Evolutionary conservation across 1,284 basidiomycete genomes (phyloP).

Genomic region (Trichosporon faecale): DNA sequence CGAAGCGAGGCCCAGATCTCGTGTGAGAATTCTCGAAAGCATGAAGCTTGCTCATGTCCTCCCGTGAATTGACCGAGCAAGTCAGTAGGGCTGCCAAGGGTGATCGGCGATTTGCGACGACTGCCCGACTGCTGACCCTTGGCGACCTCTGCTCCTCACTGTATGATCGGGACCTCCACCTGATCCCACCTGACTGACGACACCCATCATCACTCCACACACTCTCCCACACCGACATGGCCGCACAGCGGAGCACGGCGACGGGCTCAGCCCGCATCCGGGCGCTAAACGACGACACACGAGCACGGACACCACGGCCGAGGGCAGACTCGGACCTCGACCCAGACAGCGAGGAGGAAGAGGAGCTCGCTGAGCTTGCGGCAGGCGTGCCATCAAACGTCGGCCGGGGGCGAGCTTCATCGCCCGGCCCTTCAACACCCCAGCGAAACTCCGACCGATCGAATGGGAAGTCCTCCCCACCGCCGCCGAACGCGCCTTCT

Average conservation of each 20-base stretch:
- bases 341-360: neutral
- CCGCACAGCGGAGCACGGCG: constrained; percentile 1
- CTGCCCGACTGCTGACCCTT: too few relatives aligned
- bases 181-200: neutral
- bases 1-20: neutral
- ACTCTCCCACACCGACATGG: neutral
- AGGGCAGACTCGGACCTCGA: neutral
- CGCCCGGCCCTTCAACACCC: neutral
- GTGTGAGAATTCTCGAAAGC: neutral
- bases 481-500: neutral
- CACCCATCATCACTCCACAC: neutral
- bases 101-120: neutral
- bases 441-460: neutral
- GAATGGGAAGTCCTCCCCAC: neutral
- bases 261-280: neutral
- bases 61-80: neutral
- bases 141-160: too few relatives aligned
- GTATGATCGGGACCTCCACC: neutral
- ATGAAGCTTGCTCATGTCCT: neutral
- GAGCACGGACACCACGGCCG: neutral
- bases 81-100: neutral
- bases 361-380: neutral
- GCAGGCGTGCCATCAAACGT: neutral
- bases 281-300: neutral
- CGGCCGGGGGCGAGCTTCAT: neutral